Evolutionary conservation across 768 basidiomycete species (phyloP).

Genomic region (Podaxis carcinomalis): DNA sequence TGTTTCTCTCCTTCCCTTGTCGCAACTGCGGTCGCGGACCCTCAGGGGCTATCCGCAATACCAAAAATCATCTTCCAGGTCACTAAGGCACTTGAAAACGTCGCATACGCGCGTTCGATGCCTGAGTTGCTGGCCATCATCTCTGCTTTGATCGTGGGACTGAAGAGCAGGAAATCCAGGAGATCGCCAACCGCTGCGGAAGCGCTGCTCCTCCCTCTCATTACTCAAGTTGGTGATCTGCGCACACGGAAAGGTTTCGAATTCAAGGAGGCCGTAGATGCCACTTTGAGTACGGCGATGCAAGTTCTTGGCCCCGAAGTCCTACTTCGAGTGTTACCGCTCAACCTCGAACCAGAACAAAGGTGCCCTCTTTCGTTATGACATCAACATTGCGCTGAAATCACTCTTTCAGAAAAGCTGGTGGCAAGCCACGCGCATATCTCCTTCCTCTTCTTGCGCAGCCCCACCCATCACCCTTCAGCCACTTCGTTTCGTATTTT

Average conservation of each 20-base stretch:
- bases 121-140: slow-evolving; percentile 76
- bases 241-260: slow-evolving; percentile 82
- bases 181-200: slow-evolving; percentile 59
- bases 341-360: slow-evolving; percentile 81
- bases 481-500: slow-evolving; percentile 86
- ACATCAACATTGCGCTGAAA: not conserved
- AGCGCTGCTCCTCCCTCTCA: slow-evolving; percentile 59
- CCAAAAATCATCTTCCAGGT: slow-evolving; percentile 60
- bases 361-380: slow-evolving; percentile 44
- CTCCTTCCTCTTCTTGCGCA: slow-evolving; percentile 83
- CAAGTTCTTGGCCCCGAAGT: slow-evolving; percentile 81
- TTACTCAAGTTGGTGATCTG: slow-evolving; percentile 69
- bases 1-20: slow-evolving; percentile 71
- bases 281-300: slow-evolving; percentile 75
- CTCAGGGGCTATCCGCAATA: slow-evolving; percentile 49
- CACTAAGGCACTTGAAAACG: slow-evolving; percentile 64
- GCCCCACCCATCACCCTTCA: slow-evolving; percentile 74
- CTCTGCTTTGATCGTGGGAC: slow-evolving; percentile 60
- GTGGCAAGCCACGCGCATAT: slow-evolving; percentile 84
- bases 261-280: slow-evolving; percentile 84
- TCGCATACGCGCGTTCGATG: slow-evolving; percentile 70
- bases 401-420: slow-evolving; percentile 46
- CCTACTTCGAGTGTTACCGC: slow-evolving; percentile 67
- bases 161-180: slow-evolving; percentile 45
- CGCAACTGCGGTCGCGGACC: slow-evolving; percentile 43